Conservation (phyloP, 1,284 basidiomycete species). For the Ustilago tritici region DNA sequence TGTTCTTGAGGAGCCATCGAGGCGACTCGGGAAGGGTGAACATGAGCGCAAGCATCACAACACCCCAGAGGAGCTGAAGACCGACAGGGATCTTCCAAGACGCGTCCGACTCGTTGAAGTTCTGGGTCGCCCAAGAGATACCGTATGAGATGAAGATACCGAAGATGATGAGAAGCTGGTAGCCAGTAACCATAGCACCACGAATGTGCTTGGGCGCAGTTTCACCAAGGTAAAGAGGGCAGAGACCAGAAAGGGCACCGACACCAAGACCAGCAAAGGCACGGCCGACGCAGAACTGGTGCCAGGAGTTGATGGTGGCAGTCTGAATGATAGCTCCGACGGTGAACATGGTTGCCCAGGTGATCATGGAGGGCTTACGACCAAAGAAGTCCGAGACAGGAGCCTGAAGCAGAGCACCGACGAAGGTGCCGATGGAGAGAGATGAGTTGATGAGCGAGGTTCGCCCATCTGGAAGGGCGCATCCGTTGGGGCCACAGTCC, state of each 20-base stretch:
- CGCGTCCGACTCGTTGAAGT: constrained; percentile 43
- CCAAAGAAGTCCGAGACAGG: constrained; percentile 75
- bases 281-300: constrained; percentile 57
- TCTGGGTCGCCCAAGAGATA: constrained; percentile 74
- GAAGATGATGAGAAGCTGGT: constrained; percentile 76
- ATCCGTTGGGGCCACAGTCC: constrained; percentile 33
- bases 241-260: constrained; percentile 68
- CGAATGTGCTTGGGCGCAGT: constrained; percentile 80
- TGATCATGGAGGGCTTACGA: constrained; percentile 76
- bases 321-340: constrained; percentile 63
- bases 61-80: constrained; percentile 74
- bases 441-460: constrained; percentile 79
- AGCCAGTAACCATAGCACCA: constrained; percentile 84
- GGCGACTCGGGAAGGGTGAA: constrained; percentile 79
- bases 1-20: constrained; percentile 83
- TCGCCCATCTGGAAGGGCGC: constrained; percentile 65
- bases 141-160: constrained; percentile 73
- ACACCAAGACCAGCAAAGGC: constrained; percentile 62
- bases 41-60: constrained; percentile 72
- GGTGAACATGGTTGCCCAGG: constrained; percentile 72
- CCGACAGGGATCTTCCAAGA: constrained; percentile 78
- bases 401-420: constrained; percentile 73
- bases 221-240: constrained; percentile 87
- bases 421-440: constrained; percentile 80
- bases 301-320: constrained; percentile 42